Base-by-base conservation (phyloP, 2,329 filamentous ascomycete genomes). In the Kalaharituber pfeilii region DNA sequence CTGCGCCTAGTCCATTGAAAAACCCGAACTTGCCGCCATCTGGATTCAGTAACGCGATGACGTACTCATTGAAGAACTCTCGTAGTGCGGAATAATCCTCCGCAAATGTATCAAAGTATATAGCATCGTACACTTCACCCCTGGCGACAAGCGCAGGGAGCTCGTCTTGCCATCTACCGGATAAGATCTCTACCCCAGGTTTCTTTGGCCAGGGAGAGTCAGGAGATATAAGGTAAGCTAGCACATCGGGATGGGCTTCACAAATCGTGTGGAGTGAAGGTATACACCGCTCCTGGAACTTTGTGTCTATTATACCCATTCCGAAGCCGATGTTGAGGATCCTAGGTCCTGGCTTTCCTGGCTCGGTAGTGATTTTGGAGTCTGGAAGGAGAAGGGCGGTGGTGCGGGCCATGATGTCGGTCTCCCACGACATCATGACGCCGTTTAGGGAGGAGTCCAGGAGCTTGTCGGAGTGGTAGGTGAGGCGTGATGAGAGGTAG, bases 91-190 rank as follows among this genome's bases (percentile, higher is more conserved):
- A 73, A 69, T 96, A 98, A 59, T 91, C 85, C 70, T 98, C 91
- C 5, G 87, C 91, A 67, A 96, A 96, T 0, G 91, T 98, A 66
- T 98, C 91, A 65, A 95, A 96, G 72, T 96, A 98, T 62, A 98
- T 86, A 26, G 82, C 85, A 65, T 94, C 85, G 65, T 89, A 88
- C 11, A 79, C 71, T 63, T 82, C 75, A 8, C 82, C 83, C 39
- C 78, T 70, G 56, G 78, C 76, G 1, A 89, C 70, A 6, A 94
- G 71, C 51, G 72, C 71, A 0, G 81, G 82, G 15, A 88, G 72
- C 0, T 52, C 51, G 56, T 91, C 84, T 68, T 94, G 87, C 87
- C 87, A 94, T 60, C 74, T 75, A 2, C 86, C 84, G 33, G 75
- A 72, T 65, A 86, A 79, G 24, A 94, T 76, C 18, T 68, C 67